Evolutionary conservation across 2,329 filamentous ascomycete species (phyloP).

Genomic region (Magnaporthiopsis rhizophila): DNA sequence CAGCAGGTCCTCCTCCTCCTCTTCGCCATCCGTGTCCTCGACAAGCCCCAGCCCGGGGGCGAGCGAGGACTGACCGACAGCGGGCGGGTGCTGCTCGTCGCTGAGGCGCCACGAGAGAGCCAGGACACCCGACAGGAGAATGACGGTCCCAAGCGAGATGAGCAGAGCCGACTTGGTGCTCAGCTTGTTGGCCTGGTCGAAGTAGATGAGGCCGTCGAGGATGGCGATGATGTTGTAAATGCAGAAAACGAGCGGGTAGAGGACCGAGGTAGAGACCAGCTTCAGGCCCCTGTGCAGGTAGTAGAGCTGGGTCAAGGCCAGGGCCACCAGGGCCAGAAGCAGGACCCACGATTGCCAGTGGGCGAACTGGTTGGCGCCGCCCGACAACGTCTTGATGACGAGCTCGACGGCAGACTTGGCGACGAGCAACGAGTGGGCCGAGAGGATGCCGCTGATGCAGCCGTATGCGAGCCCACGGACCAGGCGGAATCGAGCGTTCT

Average conservation of each 20-base stretch:
- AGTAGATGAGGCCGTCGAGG: slow-evolving; percentile 93
- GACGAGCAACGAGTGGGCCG: slow-evolving; percentile 84
- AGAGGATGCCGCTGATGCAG: slow-evolving; percentile 83
- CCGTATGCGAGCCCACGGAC: slow-evolving; percentile 81
- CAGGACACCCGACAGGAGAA: slow-evolving; percentile 80
- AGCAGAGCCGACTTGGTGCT: slow-evolving; percentile 67
- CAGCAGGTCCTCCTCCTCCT: slow-evolving; percentile 49
- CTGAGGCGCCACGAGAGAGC: slow-evolving; percentile 90
- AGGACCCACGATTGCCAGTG: slow-evolving; percentile 95
- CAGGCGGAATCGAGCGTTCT: slow-evolving; percentile 62
- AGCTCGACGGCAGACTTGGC: slow-evolving; percentile 96
- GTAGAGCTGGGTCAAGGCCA: slow-evolving; percentile 87
- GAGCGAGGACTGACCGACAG: slow-evolving; percentile 58
- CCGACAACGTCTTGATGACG: slow-evolving; percentile 75
- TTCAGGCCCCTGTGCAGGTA: slow-evolving; percentile 92
- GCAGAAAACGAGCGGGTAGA: slow-evolving; percentile 97
- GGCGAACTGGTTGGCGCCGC: slow-evolving; percentile 86
- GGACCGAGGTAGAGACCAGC: slow-evolving; percentile 86
- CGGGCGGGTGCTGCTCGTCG: slow-evolving; percentile 60
- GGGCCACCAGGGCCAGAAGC: slow-evolving; percentile 66
- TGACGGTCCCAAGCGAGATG: slow-evolving; percentile 77
- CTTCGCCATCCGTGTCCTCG: slow-evolving; percentile 57
- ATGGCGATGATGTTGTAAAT: slow-evolving; percentile 99
- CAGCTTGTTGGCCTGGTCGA: slow-evolving; percentile 77
- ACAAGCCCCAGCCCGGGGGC: slow-evolving; percentile 77